A percentile compares a stretch with the other conserved stretches of the same genome.
Evolutionary conservation across 1,284 basidiomycete genomes (phyloP).

Genomic region (Puccinia triticina): DNA sequence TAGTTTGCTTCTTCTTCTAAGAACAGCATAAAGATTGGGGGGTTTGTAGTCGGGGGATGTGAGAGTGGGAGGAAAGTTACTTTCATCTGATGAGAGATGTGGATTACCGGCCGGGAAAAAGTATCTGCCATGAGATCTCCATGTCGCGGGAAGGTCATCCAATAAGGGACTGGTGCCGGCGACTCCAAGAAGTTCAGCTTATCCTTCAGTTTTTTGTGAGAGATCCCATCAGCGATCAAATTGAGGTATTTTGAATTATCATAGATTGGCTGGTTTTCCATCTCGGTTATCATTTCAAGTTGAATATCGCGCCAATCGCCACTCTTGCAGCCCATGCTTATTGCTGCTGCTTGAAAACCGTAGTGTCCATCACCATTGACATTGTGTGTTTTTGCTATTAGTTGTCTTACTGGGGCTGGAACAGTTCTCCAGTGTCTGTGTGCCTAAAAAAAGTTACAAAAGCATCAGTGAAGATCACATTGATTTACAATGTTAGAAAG

Average conservation of each 20-base stretch:
- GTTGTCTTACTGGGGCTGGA: background rate
- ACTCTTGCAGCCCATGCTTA: background rate
- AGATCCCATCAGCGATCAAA: background rate
- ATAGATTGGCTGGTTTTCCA: background rate
- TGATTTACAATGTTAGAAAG: background rate
- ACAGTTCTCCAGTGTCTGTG: background rate
- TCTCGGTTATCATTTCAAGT: background rate
- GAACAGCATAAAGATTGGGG: background rate
- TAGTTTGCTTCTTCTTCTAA: background rate
- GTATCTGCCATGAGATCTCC: background rate
- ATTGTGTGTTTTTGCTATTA: background rate
- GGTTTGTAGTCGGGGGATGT: background rate
- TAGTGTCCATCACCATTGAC: slow-evolving; percentile 3
- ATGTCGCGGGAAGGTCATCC: background rate
- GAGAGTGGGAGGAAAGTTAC: background rate
- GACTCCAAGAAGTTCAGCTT: background rate
- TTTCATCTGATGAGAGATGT: background rate
- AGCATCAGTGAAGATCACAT: background rate
- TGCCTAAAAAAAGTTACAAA: background rate
- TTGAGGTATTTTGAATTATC: background rate
- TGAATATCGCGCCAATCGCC: background rate
- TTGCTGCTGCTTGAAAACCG: background rate
- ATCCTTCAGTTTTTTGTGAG: background rate
- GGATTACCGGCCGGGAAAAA: background rate
- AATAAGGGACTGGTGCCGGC: background rate